Evolutionary conservation across 768 basidiomycete genomes (phyloP).

Genomic region (Baorangia bicolor): DNA sequence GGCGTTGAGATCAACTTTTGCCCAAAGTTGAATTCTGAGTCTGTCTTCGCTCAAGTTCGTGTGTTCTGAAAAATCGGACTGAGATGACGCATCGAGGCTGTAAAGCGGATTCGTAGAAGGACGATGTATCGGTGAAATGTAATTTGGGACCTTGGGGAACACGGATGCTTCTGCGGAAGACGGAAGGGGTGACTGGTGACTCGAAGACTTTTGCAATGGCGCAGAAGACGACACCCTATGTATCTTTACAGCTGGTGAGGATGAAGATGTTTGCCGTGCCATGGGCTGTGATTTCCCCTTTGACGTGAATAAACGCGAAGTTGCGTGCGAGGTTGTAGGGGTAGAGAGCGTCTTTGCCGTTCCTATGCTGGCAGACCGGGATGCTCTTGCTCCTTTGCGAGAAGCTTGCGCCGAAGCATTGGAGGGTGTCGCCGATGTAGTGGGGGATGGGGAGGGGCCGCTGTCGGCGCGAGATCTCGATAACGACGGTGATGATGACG

Average conservation of each 20-base stretch:
- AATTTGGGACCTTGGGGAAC: slow-evolving; percentile 49
- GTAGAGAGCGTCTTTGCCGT: slow-evolving; percentile 14
- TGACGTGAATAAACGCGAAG: slow-evolving; percentile 11
- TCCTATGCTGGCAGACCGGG: slow-evolving; percentile 18
- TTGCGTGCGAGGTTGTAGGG: slow-evolving; percentile 2
- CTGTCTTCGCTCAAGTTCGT: slow-evolving; percentile 51
- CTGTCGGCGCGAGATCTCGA: slow-evolving; percentile 27
- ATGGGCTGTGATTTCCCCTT: slow-evolving; percentile 18
- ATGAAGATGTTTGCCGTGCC: slow-evolving; percentile 18
- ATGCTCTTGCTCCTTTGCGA: slow-evolving; percentile 15
- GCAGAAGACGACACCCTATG: slow-evolving; percentile 25
- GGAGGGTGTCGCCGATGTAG: neutral
- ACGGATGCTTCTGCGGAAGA: slow-evolving; percentile 12
- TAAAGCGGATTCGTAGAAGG: slow-evolving; percentile 87
- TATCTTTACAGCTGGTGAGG: slow-evolving; percentile 18
- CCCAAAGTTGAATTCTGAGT: slow-evolving; percentile 62
- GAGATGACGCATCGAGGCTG: slow-evolving; percentile 49
- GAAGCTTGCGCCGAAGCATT: slow-evolving; percentile 2
- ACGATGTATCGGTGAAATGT: slow-evolving; percentile 73
- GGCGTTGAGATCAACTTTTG: slow-evolving; percentile 34
- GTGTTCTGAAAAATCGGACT: slow-evolving; percentile 53
- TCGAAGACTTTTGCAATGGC: slow-evolving; percentile 25
- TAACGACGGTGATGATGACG: slow-evolving; percentile 29
- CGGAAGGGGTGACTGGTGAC: slow-evolving; percentile 24
- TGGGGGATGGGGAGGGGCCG: slow-evolving; percentile 16